phyloP scores from a whole-genome alignment of 768 basidiomycete genomes.

The Amanita subjunquillea region DNA sequence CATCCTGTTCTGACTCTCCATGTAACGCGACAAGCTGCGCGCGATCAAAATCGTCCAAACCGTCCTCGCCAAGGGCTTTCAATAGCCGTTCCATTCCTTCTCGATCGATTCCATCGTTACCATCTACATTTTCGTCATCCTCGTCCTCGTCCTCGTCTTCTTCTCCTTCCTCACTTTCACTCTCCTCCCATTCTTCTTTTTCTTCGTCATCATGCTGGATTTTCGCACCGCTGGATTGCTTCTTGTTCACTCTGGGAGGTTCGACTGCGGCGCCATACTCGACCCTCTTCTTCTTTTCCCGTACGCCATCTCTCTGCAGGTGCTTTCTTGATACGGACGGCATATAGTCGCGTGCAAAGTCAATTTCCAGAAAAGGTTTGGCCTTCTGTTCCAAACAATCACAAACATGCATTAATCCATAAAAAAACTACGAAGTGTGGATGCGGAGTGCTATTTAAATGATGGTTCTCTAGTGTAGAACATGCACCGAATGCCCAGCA shows the following conservation, averaged over 20 bases:
- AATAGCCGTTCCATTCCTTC: slow-evolving; percentile 49
- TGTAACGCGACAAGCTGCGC: slow-evolving; percentile 39
- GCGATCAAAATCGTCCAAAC: slow-evolving; percentile 53
- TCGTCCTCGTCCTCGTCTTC: slow-evolving; percentile 11
- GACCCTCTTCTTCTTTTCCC: neutral
- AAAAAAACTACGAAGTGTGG: too few species aligned
- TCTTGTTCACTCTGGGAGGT: neutral
- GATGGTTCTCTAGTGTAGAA: neutral
- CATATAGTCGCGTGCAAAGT: neutral
- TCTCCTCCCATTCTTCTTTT: slow-evolving; percentile 12
- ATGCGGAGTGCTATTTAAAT: neutral
- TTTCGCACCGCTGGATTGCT: slow-evolving; percentile 4
- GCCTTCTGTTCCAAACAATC: neutral
- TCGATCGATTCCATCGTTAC: slow-evolving; percentile 41
- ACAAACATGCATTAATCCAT: neutral
- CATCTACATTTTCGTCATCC: slow-evolving; percentile 15
- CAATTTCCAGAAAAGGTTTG: neutral
- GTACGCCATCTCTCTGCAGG: too few species aligned
- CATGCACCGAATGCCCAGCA: neutral
- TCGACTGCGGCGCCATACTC: neutral
- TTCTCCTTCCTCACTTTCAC: slow-evolving; percentile 11
- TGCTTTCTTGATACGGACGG: too few species aligned
- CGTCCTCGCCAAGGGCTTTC: slow-evolving; percentile 52
- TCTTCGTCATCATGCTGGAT: slow-evolving; percentile 10
- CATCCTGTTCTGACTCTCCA: slow-evolving; percentile 16